Conservation (phyloP, 2,329 filamentous ascomycete genomes). For the Corinectria fuckeliana region DNA sequence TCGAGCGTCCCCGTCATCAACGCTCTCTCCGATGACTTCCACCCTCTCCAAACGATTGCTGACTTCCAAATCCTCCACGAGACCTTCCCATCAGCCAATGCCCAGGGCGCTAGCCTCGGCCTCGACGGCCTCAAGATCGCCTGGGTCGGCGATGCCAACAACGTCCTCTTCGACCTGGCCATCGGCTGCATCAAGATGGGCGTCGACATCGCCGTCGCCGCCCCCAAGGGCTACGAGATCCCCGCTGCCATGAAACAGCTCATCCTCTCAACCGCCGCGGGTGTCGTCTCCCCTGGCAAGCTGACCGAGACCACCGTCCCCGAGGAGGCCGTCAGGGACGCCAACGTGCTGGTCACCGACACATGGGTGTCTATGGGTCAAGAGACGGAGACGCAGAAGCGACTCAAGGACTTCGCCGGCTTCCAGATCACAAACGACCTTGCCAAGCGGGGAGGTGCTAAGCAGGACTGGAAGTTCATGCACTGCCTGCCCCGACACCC, state of each 20-base stretch:
- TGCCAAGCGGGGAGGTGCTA: conserved; percentile 83
- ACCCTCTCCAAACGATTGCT: conserved; percentile 92
- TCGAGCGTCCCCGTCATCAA: conserved; percentile 85
- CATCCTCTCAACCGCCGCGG: conserved; percentile 68
- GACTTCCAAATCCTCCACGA: conserved; percentile 93
- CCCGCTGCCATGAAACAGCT: conserved; percentile 75
- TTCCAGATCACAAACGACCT: conserved; percentile 92
- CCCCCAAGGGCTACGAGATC: conserved; percentile 84
- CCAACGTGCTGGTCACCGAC: conserved; percentile 92
- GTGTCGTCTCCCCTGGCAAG: conserved; percentile 65
- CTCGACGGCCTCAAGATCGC: conserved; percentile 87
- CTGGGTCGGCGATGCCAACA: conserved; percentile 97
- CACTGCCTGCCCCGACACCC: conserved; percentile 92
- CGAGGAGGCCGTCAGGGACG: conserved; percentile 83
- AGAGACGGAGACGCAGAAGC: conserved; percentile 80
- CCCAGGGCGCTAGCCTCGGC: conserved; percentile 59
- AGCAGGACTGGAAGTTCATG: conserved; percentile 95
- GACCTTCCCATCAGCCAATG: conserved; percentile 62
- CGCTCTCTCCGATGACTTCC: conserved; percentile 86
- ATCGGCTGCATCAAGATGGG: conserved; percentile 88
- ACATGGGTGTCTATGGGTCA: conserved; percentile 99
- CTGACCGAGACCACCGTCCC: conserved; percentile 79
- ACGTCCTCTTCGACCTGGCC: conserved; percentile 92
- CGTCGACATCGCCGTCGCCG: conserved; percentile 84
- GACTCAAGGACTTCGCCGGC: conserved; percentile 81